phyloP scores from a whole-genome alignment of 441 rosid genomes.

The Mallotus repandus region DNA sequence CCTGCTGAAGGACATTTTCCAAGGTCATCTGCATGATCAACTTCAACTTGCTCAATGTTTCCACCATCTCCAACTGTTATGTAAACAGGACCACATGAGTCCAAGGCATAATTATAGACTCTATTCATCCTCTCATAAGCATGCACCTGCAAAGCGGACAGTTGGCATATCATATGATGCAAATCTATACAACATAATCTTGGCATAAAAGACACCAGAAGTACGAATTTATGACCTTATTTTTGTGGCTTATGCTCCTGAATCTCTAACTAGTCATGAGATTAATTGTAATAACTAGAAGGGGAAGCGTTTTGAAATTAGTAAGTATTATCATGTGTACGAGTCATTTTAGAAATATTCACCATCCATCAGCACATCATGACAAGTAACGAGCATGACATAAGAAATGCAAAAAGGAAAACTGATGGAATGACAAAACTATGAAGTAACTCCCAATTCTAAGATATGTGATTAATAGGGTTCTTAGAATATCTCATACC shows the following conservation, averaged over 20 bases:
- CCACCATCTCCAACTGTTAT: conserved; percentile 84
- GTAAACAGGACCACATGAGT: conserved; percentile 79
- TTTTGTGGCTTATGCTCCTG: not conserved
- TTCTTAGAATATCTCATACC: not conserved
- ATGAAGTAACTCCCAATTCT: not conserved
- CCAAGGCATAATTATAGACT: conserved; percentile 69
- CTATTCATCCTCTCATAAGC: conserved; percentile 91
- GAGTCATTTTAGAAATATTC: not conserved
- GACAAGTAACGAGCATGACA: not conserved
- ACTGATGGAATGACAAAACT: not conserved
- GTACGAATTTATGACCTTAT: not conserved
- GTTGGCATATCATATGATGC: not conserved
- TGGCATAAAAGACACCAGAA: not conserved
- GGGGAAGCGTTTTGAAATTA: no score
- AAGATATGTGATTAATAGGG: not conserved
- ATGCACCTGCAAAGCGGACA: conserved; percentile 56
- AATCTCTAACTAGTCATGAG: not conserved
- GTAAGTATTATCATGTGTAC: not conserved
- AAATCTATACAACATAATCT: not conserved
- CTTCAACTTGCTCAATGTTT: conserved; percentile 58
- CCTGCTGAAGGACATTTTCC: conserved; percentile 69
- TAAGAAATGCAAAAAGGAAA: no score
- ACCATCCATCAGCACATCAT: not conserved
- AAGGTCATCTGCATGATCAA: conserved; percentile 67
- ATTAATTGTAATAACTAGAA: no score